Conservation (phyloP, 768 basidiomycete genomes). For the Favolaschia claudopus region DNA sequence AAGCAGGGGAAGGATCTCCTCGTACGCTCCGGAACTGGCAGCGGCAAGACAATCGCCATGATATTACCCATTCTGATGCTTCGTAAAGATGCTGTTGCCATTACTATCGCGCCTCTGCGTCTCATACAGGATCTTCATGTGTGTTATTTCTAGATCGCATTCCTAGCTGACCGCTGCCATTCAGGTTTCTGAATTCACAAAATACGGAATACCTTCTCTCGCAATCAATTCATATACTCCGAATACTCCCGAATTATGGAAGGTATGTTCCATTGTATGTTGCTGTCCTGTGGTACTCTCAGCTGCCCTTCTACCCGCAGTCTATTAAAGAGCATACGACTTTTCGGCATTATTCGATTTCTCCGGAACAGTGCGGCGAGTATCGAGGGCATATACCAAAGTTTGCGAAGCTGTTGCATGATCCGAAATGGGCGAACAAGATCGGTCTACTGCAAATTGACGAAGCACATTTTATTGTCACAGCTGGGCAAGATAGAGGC, state of each 20-base stretch:
- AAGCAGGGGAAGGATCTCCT: slow-evolving; percentile 25
- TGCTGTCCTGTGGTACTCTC: not conserved
- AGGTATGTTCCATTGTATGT: slow-evolving; percentile 7
- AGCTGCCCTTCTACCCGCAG: too few species aligned
- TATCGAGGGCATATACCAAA: slow-evolving; percentile 24
- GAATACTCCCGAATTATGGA: slow-evolving; percentile 22
- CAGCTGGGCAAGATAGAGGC: slow-evolving; percentile 11
- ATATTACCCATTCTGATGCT: slow-evolving; percentile 25
- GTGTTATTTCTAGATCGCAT: not conserved
- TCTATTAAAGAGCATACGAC: not conserved
- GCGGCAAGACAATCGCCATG: slow-evolving; percentile 36
- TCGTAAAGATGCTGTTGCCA: slow-evolving; percentile 12
- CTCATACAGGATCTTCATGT: slow-evolving; percentile 22
- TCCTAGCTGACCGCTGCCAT: not conserved
- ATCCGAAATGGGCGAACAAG: slow-evolving; percentile 3
- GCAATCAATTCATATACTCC: slow-evolving; percentile 34
- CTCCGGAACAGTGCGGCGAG: slow-evolving; percentile 21
- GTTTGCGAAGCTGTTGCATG: not conserved
- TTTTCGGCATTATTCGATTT: slow-evolving; percentile 15
- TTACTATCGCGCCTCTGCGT: slow-evolving; percentile 32
- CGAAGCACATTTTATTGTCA: slow-evolving; percentile 29
- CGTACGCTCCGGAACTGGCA: slow-evolving; percentile 34
- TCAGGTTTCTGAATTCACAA: slow-evolving; percentile 27
- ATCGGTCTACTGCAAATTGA: slow-evolving; percentile 24
- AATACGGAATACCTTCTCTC: slow-evolving; percentile 27